phyloP scores from a whole-genome alignment of 2,329 filamentous ascomycete genomes.

The Microsporum ferrugineum region DNA sequence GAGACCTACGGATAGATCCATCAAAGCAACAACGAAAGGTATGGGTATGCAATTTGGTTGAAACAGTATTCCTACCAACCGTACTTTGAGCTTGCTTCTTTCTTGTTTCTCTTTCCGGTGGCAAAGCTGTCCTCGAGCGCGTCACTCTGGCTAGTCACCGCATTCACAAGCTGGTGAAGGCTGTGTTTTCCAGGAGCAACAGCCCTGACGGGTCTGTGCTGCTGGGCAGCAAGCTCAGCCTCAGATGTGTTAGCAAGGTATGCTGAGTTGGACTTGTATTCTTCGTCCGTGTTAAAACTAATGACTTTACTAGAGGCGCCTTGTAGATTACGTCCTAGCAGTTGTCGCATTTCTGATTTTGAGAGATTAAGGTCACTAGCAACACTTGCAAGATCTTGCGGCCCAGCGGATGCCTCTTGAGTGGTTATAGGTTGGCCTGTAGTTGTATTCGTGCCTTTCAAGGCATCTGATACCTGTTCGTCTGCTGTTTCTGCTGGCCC shows the following conservation, averaged over 20 bases:
- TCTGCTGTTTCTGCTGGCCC: constrained; percentile 14
- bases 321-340: constrained; percentile 58
- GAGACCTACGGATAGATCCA: too few species aligned
- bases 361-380: constrained; percentile 71
- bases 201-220: constrained; percentile 70
- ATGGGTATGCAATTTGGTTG: too few species aligned
- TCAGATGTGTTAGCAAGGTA: constrained; percentile 58
- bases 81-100: constrained; percentile 70
- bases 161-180: constrained; percentile 74
- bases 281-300: constrained; percentile 78
- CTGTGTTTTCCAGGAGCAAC: constrained; percentile 84
- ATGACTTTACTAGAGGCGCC: constrained; percentile 53
- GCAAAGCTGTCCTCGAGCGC: constrained; percentile 89
- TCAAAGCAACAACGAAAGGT: too few species aligned
- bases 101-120: constrained; percentile 63
- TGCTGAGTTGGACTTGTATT: constrained; percentile 76
- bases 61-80: constrained; percentile 51
- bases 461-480: neutral
- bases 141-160: constrained; percentile 69
- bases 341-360: constrained; percentile 62
- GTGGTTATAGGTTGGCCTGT: constrained; percentile 1
- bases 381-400: constrained; percentile 55
- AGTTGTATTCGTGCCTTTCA: neutral
- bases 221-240: constrained; percentile 36
- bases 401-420: neutral